Evolutionary conservation across 2,329 filamentous ascomycete species (phyloP), one percentile per base, ranked within the genome.

Genomic region (Paecilomyces dactylethromorphus): DNA sequence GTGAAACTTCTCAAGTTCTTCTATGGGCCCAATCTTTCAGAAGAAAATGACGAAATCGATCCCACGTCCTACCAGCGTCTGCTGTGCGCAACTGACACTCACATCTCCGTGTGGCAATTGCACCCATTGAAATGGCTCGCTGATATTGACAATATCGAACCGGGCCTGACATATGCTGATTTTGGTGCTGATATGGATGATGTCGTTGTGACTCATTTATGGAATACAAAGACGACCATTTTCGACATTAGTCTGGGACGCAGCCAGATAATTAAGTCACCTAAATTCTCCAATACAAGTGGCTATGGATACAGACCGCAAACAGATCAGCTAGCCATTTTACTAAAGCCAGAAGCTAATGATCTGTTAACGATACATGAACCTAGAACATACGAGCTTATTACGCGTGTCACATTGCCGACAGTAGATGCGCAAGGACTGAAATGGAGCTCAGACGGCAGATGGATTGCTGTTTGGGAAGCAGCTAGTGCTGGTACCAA

Each of bases 391-490:
- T 74, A 76, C 56, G 69, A 73, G 21, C 63, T 71, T 1, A 64
- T 76, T 4, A 66, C 66, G 10, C 69, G 68, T 8, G 66, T 71
- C 5, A 65, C 71, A 1, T 67, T 83, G 6, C 64, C 81, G 1
- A 85, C 83, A 2, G 67, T 77, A 15, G 84, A 87, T 72, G 84
- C 82, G 1, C 81, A 82, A 60, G 81, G 81, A 0, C 57, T 87
- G 35, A 81, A 80, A 66, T 87, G 84, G 84, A 85, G 82, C 62
- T 78, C 79, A 0, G 82, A 86, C 69, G 83, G 84, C 3, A 75
- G 76, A 60, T 87, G 84, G 84, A 72, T 87, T 59, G 81, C 79
- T 1, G 68, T 86, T 3, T 81, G 83, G 76, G 84, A 86, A 64
- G 71, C 80, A 32, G 75, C 82, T 2, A 81, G 79, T 58, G 71